These are phyloP conservation scores for Starmerella etchellsii DNA, from an alignment of 805 yeast species.

Conservation along the genomic window DNA sequence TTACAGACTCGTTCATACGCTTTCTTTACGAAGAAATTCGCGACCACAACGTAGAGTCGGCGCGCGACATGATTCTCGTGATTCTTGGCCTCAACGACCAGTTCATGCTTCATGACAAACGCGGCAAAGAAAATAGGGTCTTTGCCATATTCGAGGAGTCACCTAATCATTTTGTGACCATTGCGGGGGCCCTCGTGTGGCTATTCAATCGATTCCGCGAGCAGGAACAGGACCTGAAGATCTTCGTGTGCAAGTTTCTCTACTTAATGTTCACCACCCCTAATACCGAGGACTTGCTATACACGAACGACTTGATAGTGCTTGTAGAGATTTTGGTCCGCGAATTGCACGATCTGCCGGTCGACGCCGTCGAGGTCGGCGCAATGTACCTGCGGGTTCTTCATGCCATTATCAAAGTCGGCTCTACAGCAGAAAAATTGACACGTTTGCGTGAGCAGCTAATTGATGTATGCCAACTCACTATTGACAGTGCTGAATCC, in stretches of 20 bases:
- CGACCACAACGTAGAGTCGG: constrained; percentile 24
- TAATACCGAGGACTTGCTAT: constrained; percentile 52
- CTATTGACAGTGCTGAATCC: constrained; percentile 6
- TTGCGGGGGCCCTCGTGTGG: constrained; percentile 58
- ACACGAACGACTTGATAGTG: constrained; percentile 73
- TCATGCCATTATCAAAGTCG: constrained; percentile 52
- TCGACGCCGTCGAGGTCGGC: constrained; percentile 39
- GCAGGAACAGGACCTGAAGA: constrained; percentile 54
- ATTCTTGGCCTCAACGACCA: constrained; percentile 75
- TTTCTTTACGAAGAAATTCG: constrained; percentile 38
- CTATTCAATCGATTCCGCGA: constrained; percentile 52
- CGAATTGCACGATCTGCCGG: constrained; percentile 57
- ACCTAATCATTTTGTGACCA: constrained; percentile 35
- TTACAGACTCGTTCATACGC: constrained; percentile 37
- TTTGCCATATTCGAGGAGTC: constrained; percentile 40
- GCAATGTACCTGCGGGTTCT: constrained; percentile 65
- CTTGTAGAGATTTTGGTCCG: constrained; percentile 71
- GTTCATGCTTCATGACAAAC: constrained; percentile 42
- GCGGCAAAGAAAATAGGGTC: constrained; percentile 34
- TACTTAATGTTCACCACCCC: constrained; percentile 61
- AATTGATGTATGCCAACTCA: constrained; percentile 32
- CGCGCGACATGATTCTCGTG: constrained; percentile 50
- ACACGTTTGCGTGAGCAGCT: constrained; percentile 47
- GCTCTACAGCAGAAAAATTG: constrained; percentile 41
- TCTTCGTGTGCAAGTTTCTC: constrained; percentile 65